Conservation (phyloP, 2,329 filamentous ascomycete species). For the Tolypocladium paradoxum region DNA sequence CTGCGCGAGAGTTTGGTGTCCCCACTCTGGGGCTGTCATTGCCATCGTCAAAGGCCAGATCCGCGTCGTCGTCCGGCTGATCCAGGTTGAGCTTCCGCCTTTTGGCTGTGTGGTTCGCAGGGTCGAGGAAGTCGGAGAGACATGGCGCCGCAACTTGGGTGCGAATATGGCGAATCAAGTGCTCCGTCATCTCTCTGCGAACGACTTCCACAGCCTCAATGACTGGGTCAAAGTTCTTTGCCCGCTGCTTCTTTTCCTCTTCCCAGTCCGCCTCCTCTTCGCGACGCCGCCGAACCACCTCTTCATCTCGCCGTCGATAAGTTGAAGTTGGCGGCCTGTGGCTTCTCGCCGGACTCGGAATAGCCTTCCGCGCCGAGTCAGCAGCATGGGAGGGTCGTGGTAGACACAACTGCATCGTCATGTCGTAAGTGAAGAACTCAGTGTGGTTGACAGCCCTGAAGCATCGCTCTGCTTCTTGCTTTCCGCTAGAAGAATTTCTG, state of each 20-base stretch:
- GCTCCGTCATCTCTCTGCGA: conserved; percentile 70
- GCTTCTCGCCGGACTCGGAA: conserved; percentile 22
- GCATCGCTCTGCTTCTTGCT: conserved; percentile 72
- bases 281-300: conserved; percentile 52
- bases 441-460: conserved; percentile 69
- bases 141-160: conserved; percentile 74
- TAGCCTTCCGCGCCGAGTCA: conserved; percentile 19
- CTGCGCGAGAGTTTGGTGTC: conserved; percentile 54
- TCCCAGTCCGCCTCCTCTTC: conserved; percentile 78
- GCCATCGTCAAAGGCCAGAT: conserved; percentile 41
- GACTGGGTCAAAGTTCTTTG: conserved; percentile 84
- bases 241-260: conserved; percentile 79
- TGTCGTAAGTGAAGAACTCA: conserved; percentile 79
- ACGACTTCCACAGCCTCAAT: conserved; percentile 71
- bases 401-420: conserved; percentile 72
- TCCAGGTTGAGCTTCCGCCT: conserved; percentile 68
- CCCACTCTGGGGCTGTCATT: conserved; percentile 52
- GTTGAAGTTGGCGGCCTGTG: conserved; percentile 7
- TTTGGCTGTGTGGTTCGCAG: conserved; percentile 68
- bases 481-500: conserved; percentile 62
- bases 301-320: conserved; percentile 44
- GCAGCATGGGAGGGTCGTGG: conserved; percentile 16
- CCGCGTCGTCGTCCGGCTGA: conserved; percentile 50
- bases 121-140: conserved; percentile 73
- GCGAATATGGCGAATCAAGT: conserved; percentile 80